These are phyloP conservation scores for Trichoderma breve DNA, from an alignment of 2,329 filamentous ascomycete species.

Conservation along the genomic window DNA sequence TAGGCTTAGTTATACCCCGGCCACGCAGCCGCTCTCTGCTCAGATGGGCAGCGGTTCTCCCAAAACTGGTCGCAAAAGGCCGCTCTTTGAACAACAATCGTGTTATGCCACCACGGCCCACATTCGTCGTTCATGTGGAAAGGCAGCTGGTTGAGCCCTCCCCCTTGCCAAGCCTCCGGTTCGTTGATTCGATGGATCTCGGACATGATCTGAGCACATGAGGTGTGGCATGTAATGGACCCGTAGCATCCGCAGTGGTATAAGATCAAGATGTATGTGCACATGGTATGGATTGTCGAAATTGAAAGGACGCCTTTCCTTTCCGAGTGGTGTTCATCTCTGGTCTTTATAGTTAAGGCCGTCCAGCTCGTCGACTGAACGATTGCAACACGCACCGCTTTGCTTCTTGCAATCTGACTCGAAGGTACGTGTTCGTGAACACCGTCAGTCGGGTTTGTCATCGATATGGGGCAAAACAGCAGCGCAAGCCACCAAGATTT, in stretches of 20 bases:
- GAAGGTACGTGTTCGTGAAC: neutral
- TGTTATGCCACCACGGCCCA: slow-evolving; percentile 26
- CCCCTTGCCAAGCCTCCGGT: slow-evolving; percentile 27
- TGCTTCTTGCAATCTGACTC: neutral
- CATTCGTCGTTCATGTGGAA: slow-evolving; percentile 29
- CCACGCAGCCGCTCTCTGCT: neutral
- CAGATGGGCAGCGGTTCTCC: slow-evolving; percentile 7
- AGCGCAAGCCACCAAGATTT: neutral
- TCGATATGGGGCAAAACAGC: neutral
- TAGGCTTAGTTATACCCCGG: neutral
- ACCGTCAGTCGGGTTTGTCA: neutral
- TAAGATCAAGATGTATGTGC: slow-evolving; percentile 29
- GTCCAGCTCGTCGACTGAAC: neutral
- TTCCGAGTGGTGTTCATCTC: neutral
- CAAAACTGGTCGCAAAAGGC: slow-evolving; percentile 18
- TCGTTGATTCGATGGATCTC: slow-evolving; percentile 32
- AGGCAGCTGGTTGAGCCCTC: slow-evolving; percentile 25
- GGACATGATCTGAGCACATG: slow-evolving; percentile 27
- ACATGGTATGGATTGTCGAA: slow-evolving; percentile 26
- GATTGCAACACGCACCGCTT: neutral
- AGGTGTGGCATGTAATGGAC: slow-evolving; percentile 26
- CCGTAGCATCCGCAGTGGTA: slow-evolving; percentile 31
- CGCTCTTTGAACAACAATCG: neutral
- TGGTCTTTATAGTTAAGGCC: neutral
- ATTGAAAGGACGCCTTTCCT: neutral